Conservation (phyloP, 2,329 filamentous ascomycete genomes). For the Colletotrichum lindemuthianum region DNA sequence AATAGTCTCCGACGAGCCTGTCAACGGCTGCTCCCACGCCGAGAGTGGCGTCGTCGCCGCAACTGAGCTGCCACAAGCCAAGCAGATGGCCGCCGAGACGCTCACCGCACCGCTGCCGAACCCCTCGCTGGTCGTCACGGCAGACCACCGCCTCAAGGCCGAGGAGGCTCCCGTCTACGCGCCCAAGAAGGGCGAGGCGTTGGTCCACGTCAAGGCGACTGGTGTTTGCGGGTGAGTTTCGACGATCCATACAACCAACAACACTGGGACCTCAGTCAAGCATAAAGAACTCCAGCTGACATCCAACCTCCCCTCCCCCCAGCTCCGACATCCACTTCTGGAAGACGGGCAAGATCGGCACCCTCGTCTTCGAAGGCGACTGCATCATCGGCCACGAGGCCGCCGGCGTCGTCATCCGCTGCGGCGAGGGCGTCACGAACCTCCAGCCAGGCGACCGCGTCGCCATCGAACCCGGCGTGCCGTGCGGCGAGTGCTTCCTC, state of each 20-base stretch:
- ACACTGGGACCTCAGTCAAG: background rate
- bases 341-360: slow-evolving; percentile 72
- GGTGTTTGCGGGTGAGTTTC: slow-evolving; percentile 68
- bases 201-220: slow-evolving; percentile 70
- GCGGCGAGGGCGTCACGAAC: slow-evolving; percentile 63
- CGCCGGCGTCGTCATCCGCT: slow-evolving; percentile 67
- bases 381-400: slow-evolving; percentile 75
- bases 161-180: slow-evolving; percentile 66
- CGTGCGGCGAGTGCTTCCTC: slow-evolving; percentile 69
- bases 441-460: slow-evolving; percentile 71
- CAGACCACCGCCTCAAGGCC: slow-evolving; percentile 66
- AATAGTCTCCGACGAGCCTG: slow-evolving; percentile 8
- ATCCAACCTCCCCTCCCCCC: background rate
- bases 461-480: slow-evolving; percentile 73
- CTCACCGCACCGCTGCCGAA: slow-evolving; percentile 52
- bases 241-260: background rate
- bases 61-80: slow-evolving; percentile 4
- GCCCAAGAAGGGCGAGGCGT: slow-evolving; percentile 63
- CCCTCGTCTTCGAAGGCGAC: slow-evolving; percentile 69
- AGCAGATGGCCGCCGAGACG: slow-evolving; percentile 13
- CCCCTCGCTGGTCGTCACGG: slow-evolving; percentile 68
- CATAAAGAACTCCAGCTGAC: slow-evolving; percentile 1
- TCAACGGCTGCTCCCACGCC: slow-evolving; percentile 8
- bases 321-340: slow-evolving; percentile 76
- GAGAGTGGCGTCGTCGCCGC: slow-evolving; percentile 24